phyloP scores from a whole-genome alignment of 176 grass and related monocot species.

The Aechmea fasciata region DNA sequence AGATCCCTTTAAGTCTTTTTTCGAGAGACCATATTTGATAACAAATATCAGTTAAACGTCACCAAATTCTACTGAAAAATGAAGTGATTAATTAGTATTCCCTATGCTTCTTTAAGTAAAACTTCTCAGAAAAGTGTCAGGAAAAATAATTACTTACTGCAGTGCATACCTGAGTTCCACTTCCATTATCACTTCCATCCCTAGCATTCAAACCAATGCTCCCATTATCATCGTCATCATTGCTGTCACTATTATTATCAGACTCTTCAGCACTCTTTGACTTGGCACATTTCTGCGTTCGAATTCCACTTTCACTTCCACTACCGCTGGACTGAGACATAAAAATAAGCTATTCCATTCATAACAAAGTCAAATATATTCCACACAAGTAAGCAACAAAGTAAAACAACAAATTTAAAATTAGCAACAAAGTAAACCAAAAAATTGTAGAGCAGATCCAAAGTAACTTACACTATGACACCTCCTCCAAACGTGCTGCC shows the following conservation, averaged over 20 bases:
- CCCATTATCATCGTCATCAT: conserved; percentile 24
- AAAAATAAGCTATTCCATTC: not conserved
- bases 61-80: too few species aligned
- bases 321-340: conserved; percentile 69
- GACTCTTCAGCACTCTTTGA: conserved; percentile 49
- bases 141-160: too few species aligned
- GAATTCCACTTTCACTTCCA: conserved; percentile 87
- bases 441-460: not conserved
- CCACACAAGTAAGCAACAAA: conserved; percentile 4
- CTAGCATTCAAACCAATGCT: conserved; percentile 57
- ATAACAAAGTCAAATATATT: too few species aligned
- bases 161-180: conserved; percentile 60
- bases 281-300: conserved; percentile 55
- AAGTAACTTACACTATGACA: conserved; percentile 58
- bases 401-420: too few species aligned
- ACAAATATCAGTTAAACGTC: too few species aligned
- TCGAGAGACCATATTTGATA: too few species aligned
- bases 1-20: too few species aligned
- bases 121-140: too few species aligned
- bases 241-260: conserved; percentile 40
- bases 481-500: conserved; percentile 98
- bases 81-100: too few species aligned
- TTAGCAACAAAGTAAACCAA: too few species aligned
- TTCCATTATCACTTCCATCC: conserved; percentile 79
- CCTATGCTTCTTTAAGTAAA: too few species aligned